Base-by-base conservation (phyloP, 805 yeast genomes). In the Candida montana region DNA sequence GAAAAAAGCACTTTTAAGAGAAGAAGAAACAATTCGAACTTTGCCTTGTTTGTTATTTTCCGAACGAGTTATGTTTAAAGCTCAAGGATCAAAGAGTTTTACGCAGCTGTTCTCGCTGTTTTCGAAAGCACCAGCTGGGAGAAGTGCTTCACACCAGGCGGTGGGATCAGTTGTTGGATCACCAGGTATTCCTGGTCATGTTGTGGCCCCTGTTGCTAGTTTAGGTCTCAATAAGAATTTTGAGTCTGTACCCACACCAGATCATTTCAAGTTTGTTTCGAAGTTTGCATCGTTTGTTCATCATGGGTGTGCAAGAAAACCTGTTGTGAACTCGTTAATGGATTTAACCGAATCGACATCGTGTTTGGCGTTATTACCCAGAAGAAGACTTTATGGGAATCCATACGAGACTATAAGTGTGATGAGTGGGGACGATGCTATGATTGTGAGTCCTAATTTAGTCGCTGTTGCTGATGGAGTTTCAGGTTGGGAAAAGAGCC, bases 381-480 rank as follows among this genome's bases (percentile, higher is more conserved):
- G 71, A 46, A 59, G 79, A 54, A 52, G 79, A 41, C 72, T 77
- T 1, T 71, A 68, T 33, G 78, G 79, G 4, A 70, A 75, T 18
- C 77, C 77, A 0, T 64, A 62, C 12, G 79, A 74, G 48, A 75
- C 81, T 0, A 54, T 74, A 4, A 69, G 75, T 7, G 66, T 75
- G 35, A 70, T 71, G 46, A 74, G 74, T 18, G 80, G 81, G 1
- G 81, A 75, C 47, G 81, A 75, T 51, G 78, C 81, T 8, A 72
- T 75, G 77, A 58, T 75, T 32, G 71, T 73, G 2, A 69, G 76
- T 4, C 77, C 79, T 0, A 65, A 74, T 5, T 65, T 74, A 33
- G 51, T 75, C 40, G 80, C 75, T 2, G 67, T 75, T 4, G 79
- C 81, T 3, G 81, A 75, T 51, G 81, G 81, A 2, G 77, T 75